Evolutionary conservation across 495 filamentous ascomycete genomes (phyloP).

Genomic region (Neurospora africana): DNA sequence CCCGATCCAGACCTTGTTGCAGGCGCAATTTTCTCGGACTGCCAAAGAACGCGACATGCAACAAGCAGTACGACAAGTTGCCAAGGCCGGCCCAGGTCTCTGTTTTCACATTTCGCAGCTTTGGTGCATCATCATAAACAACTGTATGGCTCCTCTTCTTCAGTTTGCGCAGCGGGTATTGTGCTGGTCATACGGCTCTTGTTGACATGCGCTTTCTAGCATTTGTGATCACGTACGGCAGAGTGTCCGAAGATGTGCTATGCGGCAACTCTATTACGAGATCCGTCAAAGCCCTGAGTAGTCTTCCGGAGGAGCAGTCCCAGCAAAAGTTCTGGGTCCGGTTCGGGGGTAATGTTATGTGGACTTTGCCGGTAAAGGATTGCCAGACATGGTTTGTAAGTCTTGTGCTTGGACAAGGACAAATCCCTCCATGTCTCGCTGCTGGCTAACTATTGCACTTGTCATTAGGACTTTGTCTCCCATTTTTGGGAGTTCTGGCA

Average conservation of each 20-base stretch:
- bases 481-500: slow-evolving; percentile 31
- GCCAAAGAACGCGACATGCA: slow-evolving; percentile 26
- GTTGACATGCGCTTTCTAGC: slow-evolving; percentile 6
- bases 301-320: neutral
- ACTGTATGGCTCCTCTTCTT: slow-evolving; percentile 14
- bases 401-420: neutral
- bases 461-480: slow-evolving; percentile 15
- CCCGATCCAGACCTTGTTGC: slow-evolving; percentile 26
- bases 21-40: slow-evolving; percentile 23
- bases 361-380: slow-evolving; percentile 14
- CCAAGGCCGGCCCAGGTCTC: slow-evolving; percentile 10
- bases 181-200: neutral
- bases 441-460: neutral
- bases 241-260: slow-evolving; percentile 11
- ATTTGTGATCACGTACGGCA: slow-evolving; percentile 18
- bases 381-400: slow-evolving; percentile 32
- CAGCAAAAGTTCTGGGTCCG: slow-evolving; percentile 1
- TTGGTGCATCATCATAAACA: slow-evolving; percentile 28
- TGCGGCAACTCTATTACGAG: slow-evolving; percentile 8
- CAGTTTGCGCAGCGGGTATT: neutral
- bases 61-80: slow-evolving; percentile 26
- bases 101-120: slow-evolving; percentile 33
- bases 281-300: neutral
- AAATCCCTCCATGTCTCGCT: neutral
- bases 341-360: slow-evolving; percentile 4